phyloP scores from a whole-genome alignment of 805 yeast species.

The Pichia sporocuriosa region DNA sequence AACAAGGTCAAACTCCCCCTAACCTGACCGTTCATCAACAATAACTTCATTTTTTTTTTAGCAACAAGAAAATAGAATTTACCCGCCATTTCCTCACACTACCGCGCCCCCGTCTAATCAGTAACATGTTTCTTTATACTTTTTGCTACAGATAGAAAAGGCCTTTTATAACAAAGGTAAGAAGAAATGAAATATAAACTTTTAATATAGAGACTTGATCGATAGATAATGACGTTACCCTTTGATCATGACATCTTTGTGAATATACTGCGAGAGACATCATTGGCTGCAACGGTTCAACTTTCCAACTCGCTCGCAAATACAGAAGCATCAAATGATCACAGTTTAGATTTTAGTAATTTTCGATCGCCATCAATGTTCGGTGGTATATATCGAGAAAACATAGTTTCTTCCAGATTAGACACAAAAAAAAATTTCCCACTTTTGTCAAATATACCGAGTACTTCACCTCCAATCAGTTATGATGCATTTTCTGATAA shows the following conservation, averaged over 20 bases:
- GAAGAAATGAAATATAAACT: no score
- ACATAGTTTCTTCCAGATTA: not conserved
- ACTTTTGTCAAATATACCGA: not conserved
- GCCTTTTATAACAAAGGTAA: no score
- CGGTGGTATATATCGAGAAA: constrained; percentile 3
- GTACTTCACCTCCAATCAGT: constrained; percentile 12
- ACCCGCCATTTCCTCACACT: constrained; percentile 5
- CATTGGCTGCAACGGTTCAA: constrained; percentile 5
- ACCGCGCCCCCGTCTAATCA: no score
- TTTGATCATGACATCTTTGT: constrained; percentile 12
- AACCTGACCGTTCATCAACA: not conserved
- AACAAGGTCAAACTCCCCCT: no score
- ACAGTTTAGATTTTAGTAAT: not conserved
- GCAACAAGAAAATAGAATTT: no score
- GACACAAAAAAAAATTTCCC: constrained; percentile 11
- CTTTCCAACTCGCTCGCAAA: not conserved
- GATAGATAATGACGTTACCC: constrained; percentile 18
- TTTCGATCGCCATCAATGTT: not conserved
- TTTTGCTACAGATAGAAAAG: no score
- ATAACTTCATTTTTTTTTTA: no score
- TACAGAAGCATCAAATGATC: not conserved
- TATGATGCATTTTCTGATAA: not conserved
- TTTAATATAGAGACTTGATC: no score
- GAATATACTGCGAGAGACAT: constrained; percentile 15
- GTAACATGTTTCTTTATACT: not conserved